Evolutionary conservation across 2,329 filamentous ascomycete species (phyloP).

Genomic region (Pseudogymnoascus sp.): DNA sequence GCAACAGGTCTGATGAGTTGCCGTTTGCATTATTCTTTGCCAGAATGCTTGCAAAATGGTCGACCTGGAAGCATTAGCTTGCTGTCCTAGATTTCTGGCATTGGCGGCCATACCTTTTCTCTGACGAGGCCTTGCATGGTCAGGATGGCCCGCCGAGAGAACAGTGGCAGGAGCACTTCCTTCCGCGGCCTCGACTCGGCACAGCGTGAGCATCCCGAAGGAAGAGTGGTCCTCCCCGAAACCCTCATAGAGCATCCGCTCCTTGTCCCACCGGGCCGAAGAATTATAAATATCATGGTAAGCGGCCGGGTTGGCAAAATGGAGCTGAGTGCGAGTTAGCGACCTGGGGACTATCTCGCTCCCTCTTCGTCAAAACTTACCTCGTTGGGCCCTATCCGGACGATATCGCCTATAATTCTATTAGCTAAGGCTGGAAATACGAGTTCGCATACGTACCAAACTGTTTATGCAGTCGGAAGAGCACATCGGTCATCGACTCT

Average conservation of each 20-base stretch:
- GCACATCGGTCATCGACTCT: constrained; percentile 17
- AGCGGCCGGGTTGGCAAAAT: constrained; percentile 33
- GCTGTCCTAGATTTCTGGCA: background rate
- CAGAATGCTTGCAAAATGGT: constrained; percentile 27
- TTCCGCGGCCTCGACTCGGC: constrained; percentile 33
- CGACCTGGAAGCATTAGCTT: constrained; percentile 17
- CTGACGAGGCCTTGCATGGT: constrained; percentile 29
- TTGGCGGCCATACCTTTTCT: constrained; percentile 24
- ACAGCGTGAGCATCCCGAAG: constrained; percentile 34
- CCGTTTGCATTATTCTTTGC: constrained; percentile 19
- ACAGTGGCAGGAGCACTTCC: constrained; percentile 34
- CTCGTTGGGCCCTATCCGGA: constrained; percentile 25
- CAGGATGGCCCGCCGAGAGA: constrained; percentile 32
- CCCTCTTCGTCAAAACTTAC: constrained; percentile 14
- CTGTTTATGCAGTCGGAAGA: constrained; percentile 20
- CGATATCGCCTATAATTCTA: constrained; percentile 22
- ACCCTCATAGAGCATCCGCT: constrained; percentile 30
- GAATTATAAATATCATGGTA: constrained; percentile 37
- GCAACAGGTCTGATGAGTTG: constrained; percentile 22
- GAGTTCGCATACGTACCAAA: constrained; percentile 20
- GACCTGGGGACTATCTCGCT: background rate
- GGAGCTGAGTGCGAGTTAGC: constrained; percentile 26
- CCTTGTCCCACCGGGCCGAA: constrained; percentile 35
- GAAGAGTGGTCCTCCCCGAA: constrained; percentile 35
- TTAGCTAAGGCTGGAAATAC: background rate